These are phyloP conservation scores for Tulasnella sp. DNA, from an alignment of 768 basidiomycete species.

Conservation along the genomic window DNA sequence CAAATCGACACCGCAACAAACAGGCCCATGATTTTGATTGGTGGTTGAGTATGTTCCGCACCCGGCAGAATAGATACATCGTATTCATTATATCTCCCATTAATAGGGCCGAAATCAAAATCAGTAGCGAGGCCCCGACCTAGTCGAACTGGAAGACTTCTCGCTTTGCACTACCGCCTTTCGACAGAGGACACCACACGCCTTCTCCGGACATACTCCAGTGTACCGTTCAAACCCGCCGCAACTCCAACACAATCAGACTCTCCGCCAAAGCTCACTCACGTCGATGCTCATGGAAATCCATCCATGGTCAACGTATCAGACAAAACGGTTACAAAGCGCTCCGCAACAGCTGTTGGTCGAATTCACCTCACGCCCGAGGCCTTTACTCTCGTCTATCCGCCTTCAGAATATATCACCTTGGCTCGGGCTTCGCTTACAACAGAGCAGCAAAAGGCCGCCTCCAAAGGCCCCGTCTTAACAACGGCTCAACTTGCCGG, in stretches of 20 bases:
- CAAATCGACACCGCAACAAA: conserved; percentile 64
- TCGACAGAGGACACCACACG: neutral
- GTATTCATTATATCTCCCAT: neutral
- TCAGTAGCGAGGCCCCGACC: neutral
- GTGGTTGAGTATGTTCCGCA: conserved; percentile 45
- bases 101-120: neutral
- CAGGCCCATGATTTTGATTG: conserved; percentile 86
- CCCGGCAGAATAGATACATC: neutral
- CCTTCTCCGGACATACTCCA: neutral
- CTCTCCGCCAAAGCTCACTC: conserved; percentile 37
- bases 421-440: neutral
- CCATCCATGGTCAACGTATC: conserved; percentile 79
- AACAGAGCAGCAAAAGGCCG: conserved; percentile 32
- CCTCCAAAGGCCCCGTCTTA: conserved; percentile 56
- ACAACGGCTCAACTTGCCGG: conserved; percentile 74
- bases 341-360: conserved; percentile 65
- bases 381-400: conserved; percentile 54
- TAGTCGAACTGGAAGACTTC: neutral
- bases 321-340: conserved; percentile 46
- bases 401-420: conserved; percentile 25
- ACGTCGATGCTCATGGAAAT: conserved; percentile 58
- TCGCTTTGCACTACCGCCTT: neutral
- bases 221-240: neutral
- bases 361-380: conserved; percentile 52
- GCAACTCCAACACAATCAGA: neutral